Evolutionary conservation across 208 protist species (phyloP), one percentile per base, ranked within the genome.

Genomic region (Crithidia brevicula): DNA sequence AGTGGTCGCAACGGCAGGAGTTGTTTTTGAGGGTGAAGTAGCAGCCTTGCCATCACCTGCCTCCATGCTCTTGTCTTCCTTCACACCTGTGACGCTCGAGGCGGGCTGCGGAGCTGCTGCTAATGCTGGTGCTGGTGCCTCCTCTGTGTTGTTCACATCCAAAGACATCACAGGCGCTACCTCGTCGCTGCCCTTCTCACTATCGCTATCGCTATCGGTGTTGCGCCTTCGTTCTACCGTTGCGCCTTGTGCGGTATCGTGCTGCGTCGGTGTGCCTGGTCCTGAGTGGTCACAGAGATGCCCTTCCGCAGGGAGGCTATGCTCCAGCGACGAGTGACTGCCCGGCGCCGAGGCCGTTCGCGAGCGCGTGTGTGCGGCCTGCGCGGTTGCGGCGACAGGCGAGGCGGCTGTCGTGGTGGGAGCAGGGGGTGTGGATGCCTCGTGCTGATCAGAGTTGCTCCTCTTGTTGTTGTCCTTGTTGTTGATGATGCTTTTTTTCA

Each of bases 291-390:
- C 36, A 13, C 36, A 40, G 8, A 43, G 42, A 51, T 62, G 59
- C 15, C 47, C 59, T 16, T 67, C 67, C 9, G 31, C 50, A 4
- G 67, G 58, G n/a, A 67, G 67, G 31, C 49, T 67, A 59, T 61
- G 67, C 59, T 74, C 67, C 40, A 60, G 42, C 20, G 54, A 54
- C 30, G 54, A 49, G 28, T 34, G 25, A 23, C 36, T 59, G 53
- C 16, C 13, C 28, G 27, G 31, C 7, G 31, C 34, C 7, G 53
- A 36, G 22, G 53, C 40, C 16, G 27, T 4, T 22, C 53, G 38
- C 52, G 52, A 36, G 9, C 22, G 27, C 8, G 27, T 7, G n/a
- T n/a, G n/a, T n/a, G n/a, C n/a, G n/a, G n/a, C n/a, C n/a, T n/a
- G n/a, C n/a, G n/a, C n/a, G n/a, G n/a, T n/a, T n/a, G n/a, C n/a